Evolutionary conservation across 495 filamentous ascomycete species (phyloP), one percentile per base, ranked within the genome.

Genomic region (Lepidopterella palustris): DNA sequence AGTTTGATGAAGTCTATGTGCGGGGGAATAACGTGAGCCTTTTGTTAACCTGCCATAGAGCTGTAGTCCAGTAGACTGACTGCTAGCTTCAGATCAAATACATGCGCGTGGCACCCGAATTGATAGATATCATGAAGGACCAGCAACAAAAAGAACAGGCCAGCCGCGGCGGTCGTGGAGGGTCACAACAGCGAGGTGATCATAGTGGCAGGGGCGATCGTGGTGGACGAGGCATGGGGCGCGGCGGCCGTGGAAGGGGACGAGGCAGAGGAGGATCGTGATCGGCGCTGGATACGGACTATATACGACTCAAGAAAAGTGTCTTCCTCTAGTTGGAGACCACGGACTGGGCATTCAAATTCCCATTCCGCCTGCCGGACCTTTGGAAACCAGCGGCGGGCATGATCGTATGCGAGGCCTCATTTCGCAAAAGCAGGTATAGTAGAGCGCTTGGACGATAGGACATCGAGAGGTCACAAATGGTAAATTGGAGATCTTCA

Each of bases 11-110:
- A 71, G 90, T 92, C 48, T 98, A 98, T 72, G 87, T 98, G 39
- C 84, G 95, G 63, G 93, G 93, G 49, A 98, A 96, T 72, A 97
- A 97, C 71, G 93, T 97, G 26, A 45, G 71, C 57, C 9, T 24
- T n/a, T 23, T n/a, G 0, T 21, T 56, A 32, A n/a, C 27, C 18
- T 40, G 8, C 11, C 40, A 39, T 50, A 27, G 26, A 26, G 13
- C 21, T 18, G 18, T 25, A 10, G 24, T 15, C 40, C 21, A 53
- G 29, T 13, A 29, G 8, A 26, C 60, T 63, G 50, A 62, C 24
- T n/a, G 1, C 18, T n/a, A n/a, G n/a, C 20, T 18, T 1, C 66
- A 98, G 93, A 98, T 98, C 78, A 98, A 98, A 81, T 98, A 96
- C 75, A 83, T 98, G 32, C 87, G 90, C 53, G 89, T 98, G 2